phyloP scores from a whole-genome alignment of 306 rosid genomes.

The Heteromeles arbutifolia region DNA sequence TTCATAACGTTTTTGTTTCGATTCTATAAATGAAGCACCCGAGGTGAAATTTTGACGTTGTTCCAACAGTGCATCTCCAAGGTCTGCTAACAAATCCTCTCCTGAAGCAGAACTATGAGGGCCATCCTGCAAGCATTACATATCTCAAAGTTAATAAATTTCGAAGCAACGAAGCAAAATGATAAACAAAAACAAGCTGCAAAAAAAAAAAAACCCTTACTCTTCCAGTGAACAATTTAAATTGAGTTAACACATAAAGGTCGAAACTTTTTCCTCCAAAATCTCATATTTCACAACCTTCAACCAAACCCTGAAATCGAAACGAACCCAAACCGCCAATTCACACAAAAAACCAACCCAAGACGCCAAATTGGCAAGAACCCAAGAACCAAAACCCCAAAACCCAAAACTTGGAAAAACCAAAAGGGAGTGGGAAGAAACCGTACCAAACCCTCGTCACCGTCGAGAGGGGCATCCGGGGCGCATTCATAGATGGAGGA shows the following conservation, averaged over 20 bases:
- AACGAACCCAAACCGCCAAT: not conserved
- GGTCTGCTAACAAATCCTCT: conserved; percentile 48
- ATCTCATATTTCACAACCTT: not conserved
- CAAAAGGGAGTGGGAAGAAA: not conserved
- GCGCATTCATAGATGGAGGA: conserved; percentile 48
- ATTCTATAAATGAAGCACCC: conserved; percentile 44
- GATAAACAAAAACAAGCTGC: not conserved
- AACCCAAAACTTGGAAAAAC: conserved; percentile 1
- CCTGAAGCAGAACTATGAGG: conserved; percentile 21
- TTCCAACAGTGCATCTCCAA: conserved; percentile 55
- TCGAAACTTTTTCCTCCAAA: not conserved
- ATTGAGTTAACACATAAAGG: not conserved
- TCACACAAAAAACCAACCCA: not conserved
- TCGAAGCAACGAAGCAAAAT: not conserved
- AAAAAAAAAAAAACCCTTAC: not conserved
- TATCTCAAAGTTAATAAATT: conserved; percentile 14
- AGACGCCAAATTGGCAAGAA: conserved; percentile 16
- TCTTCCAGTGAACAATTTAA: not conserved
- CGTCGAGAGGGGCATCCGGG: not conserved
- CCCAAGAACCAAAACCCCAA: conserved; percentile 12
- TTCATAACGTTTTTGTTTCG: conserved; percentile 48
- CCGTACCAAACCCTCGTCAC: conserved; percentile 22
- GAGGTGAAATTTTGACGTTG: conserved; percentile 46
- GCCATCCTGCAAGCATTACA: conserved; percentile 46
- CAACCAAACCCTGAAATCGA: not conserved